phyloP scores from a whole-genome alignment of 2,329 filamentous ascomycete genomes.

The Colletotrichum incanum region DNA sequence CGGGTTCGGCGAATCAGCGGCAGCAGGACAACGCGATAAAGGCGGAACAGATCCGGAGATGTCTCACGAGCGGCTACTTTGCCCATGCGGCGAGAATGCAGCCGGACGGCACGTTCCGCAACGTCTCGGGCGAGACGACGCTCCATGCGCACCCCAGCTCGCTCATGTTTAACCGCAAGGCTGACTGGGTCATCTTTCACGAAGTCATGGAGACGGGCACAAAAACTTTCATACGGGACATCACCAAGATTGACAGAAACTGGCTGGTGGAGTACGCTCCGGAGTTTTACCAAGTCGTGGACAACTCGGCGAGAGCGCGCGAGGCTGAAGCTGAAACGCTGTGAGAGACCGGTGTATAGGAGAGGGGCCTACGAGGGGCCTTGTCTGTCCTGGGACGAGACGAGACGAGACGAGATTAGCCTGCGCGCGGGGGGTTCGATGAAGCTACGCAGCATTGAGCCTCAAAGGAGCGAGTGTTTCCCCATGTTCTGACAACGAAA shows the following conservation, averaged over 20 bases:
- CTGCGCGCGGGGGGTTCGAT: not conserved
- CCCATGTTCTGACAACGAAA: conserved; percentile 5
- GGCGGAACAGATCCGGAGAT: conserved; percentile 84
- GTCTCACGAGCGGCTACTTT: conserved; percentile 92
- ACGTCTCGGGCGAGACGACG: conserved; percentile 83
- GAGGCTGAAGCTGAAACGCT: conserved; percentile 42
- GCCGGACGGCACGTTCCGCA: conserved; percentile 89
- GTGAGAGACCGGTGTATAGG: not conserved
- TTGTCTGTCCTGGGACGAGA: conserved; percentile 5
- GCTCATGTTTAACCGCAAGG: conserved; percentile 95
- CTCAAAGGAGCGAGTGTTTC: conserved; percentile 24
- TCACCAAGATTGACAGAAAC: conserved; percentile 93
- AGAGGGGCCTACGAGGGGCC: not conserved
- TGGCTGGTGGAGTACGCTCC: conserved; percentile 93
- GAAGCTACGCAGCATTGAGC: conserved; percentile 8
- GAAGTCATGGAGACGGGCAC: conserved; percentile 91
- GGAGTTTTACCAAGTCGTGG: conserved; percentile 80
- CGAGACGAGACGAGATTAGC: conserved; percentile 32
- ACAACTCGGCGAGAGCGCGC: conserved; percentile 43
- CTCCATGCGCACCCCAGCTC: conserved; percentile 93
- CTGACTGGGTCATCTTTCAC: conserved; percentile 96
- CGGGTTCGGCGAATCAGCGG: conserved; percentile 29
- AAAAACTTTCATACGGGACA: conserved; percentile 91
- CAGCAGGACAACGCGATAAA: conserved; percentile 54
- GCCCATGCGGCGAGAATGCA: conserved; percentile 95